Conservation (phyloP, 148 eudicot species). For the Rhododendron ferrugineum region DNA sequence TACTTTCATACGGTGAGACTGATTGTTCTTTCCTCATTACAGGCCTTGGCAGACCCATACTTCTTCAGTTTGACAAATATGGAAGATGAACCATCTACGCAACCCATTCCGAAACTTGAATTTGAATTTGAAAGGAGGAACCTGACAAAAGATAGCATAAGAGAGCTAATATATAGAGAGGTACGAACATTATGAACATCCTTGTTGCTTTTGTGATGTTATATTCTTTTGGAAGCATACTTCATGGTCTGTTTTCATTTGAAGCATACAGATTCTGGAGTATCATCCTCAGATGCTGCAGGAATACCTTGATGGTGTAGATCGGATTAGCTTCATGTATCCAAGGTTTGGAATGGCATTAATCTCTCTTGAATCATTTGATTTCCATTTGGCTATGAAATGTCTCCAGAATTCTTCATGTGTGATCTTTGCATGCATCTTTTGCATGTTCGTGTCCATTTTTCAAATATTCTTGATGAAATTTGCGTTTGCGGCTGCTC, state of each 20-base stretch:
- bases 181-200: slow-evolving; percentile 27
- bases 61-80: slow-evolving; percentile 64
- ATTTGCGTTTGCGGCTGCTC: not conserved
- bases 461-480: not conserved
- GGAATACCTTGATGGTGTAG: slow-evolving; percentile 73
- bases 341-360: slow-evolving; percentile 49
- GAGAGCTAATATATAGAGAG: slow-evolving; percentile 90
- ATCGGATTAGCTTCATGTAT: slow-evolving; percentile 83
- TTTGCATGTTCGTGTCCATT: not conserved
- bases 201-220: not conserved
- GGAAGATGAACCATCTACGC: slow-evolving; percentile 65
- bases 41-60: slow-evolving; percentile 85
- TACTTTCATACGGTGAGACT: not conserved
- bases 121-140: slow-evolving; percentile 82
- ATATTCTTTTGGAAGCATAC: slow-evolving; percentile 15
- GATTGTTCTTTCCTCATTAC: slow-evolving; percentile 15
- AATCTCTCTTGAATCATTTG: not conserved
- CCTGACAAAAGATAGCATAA: slow-evolving; percentile 62
- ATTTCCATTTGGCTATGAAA: not conserved
- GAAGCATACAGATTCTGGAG: slow-evolving; percentile 77
- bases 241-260: slow-evolving; percentile 23
- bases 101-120: slow-evolving; percentile 70
- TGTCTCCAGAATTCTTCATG: not conserved
- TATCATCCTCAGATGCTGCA: slow-evolving; percentile 94
- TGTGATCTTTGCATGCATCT: not conserved